A percentile compares a stretch with the other conserved stretches of the same genome.
These are phyloP conservation scores for Chlamydomonas reinhardtii DNA, from an alignment of 163 green algal species.

Conservation along the genomic window DNA sequence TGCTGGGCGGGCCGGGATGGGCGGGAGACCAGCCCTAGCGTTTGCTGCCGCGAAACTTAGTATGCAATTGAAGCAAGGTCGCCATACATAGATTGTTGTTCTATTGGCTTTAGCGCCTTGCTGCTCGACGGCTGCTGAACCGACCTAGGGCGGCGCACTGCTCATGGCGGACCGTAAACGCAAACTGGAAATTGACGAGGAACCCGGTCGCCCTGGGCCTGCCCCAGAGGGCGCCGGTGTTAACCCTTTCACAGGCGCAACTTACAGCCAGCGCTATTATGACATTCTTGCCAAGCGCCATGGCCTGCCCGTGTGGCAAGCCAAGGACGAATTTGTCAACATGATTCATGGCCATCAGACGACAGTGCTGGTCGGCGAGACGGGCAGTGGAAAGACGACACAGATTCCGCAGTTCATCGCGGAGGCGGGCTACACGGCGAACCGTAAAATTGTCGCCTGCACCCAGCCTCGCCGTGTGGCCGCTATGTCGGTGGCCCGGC, in stretches of 20 bases:
- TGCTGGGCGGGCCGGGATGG: too few relatives aligned
- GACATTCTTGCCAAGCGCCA: slow-evolving; percentile 93
- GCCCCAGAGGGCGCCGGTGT: slow-evolving; percentile 52
- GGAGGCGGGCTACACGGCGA: slow-evolving; percentile 89
- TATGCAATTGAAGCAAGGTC: not conserved
- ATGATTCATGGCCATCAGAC: slow-evolving; percentile 96
- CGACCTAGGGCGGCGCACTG: too few relatives aligned
- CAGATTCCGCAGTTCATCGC: slow-evolving; percentile 99
- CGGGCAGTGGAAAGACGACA: slow-evolving; percentile 95
- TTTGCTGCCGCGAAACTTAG: too few relatives aligned
- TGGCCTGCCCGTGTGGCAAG: slow-evolving; percentile 97
- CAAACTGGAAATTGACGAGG: slow-evolving; percentile 78
- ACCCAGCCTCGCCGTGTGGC: slow-evolving; percentile 98
- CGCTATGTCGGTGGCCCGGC: slow-evolving; percentile 95
- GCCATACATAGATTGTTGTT: too few relatives aligned
- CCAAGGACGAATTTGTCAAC: slow-evolving; percentile 93
- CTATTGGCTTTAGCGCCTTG: too few relatives aligned
- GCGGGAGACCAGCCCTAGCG: too few relatives aligned
- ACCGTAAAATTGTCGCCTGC: slow-evolving; percentile 91
- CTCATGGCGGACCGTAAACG: slow-evolving; percentile 75
- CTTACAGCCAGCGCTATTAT: slow-evolving; percentile 93
- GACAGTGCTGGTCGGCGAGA: slow-evolving; percentile 97
- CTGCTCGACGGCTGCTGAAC: too few relatives aligned
- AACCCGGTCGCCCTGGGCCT: slow-evolving; percentile 13
- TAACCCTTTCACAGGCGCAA: slow-evolving; percentile 91